Percentiles rank a stretch among this genome's conserved stretches.
Evolutionary conservation across 2,329 filamentous ascomycete genomes (phyloP).

Genomic region (Cladophialophora bantiana): DNA sequence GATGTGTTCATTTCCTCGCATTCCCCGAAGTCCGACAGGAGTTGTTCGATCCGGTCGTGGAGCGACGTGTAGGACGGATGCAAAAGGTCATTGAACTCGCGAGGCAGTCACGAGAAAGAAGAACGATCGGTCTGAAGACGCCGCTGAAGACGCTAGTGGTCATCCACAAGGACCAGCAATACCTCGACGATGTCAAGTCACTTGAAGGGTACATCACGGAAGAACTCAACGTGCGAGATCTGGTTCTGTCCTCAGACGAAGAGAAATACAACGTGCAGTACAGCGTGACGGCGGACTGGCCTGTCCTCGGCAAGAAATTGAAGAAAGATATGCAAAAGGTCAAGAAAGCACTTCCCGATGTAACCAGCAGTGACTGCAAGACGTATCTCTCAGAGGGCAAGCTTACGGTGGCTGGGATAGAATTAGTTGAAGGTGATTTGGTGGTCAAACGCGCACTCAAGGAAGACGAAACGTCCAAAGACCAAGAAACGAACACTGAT

Average conservation of each 20-base stretch:
- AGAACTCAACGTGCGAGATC: conserved; percentile 87
- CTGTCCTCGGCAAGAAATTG: conserved; percentile 92
- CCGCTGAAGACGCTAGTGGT: conserved; percentile 89
- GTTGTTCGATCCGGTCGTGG: conserved; percentile 84
- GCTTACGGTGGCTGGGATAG: conserved; percentile 85
- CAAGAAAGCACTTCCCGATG: conserved; percentile 82
- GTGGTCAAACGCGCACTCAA: conserved; percentile 80
- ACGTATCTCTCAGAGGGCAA: conserved; percentile 74
- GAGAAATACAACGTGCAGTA: conserved; percentile 91
- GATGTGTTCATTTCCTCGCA: conserved; percentile 89
- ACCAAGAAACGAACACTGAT: conserved; percentile 86
- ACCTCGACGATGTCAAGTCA: conserved; percentile 84
- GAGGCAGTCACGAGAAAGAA: conserved; percentile 83
- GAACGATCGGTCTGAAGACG: conserved; percentile 84
- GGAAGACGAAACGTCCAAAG: conserved; percentile 72
- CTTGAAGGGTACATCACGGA: conserved; percentile 88
- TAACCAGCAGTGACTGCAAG: conserved; percentile 83
- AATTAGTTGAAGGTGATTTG: conserved; percentile 80
- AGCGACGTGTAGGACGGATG: conserved; percentile 88
- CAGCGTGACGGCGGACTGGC: conserved; percentile 89
- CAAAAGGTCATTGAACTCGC: conserved; percentile 93
- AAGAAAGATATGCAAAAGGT: conserved; percentile 93
- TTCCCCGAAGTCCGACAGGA: conserved; percentile 90
- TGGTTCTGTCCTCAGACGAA: conserved; percentile 85
- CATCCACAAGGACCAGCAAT: conserved; percentile 81